These are phyloP conservation scores for Vicia faba DNA, from an alignment of 306 rosid genomes.

Conservation along the genomic window DNA sequence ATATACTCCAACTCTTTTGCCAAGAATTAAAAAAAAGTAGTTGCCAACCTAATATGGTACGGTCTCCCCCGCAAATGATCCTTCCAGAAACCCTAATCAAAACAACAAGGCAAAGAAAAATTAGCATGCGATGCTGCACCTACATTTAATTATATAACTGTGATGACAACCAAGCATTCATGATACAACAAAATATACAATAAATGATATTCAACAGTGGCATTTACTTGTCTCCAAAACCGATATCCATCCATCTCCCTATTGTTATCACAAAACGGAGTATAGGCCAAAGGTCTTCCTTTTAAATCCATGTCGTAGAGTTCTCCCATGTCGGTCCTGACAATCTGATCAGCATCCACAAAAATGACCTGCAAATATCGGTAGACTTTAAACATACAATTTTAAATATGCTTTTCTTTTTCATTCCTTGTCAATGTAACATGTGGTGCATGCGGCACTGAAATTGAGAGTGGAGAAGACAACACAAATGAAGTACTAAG, in stretches of 20 bases:
- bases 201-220: slow-evolving; percentile 32
- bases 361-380: slow-evolving; percentile 84
- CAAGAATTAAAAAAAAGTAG: slow-evolving; percentile 28
- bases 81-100: slow-evolving; percentile 92
- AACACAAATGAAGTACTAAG: slow-evolving; percentile 8
- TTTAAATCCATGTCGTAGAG: slow-evolving; percentile 95
- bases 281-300: slow-evolving; percentile 94
- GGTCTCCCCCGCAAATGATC: slow-evolving; percentile 93
- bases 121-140: slow-evolving; percentile 31
- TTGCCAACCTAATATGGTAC: slow-evolving; percentile 82
- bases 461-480: slow-evolving; percentile 36
- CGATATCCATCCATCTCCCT: slow-evolving; percentile 99
- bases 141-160: neutral
- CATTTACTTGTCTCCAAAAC: slow-evolving; percentile 95
- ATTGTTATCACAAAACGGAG: slow-evolving; percentile 97
- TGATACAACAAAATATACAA: slow-evolving; percentile 1
- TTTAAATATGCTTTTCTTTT: neutral
- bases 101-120: slow-evolving; percentile 32
- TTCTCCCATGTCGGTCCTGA: slow-evolving; percentile 98
- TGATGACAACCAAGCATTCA: slow-evolving; percentile 22
- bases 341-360: slow-evolving; percentile 96
- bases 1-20: slow-evolving; percentile 26
- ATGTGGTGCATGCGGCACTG: neutral
- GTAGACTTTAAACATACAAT: slow-evolving; percentile 32
- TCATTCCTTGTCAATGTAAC: slow-evolving; percentile 9